A percentile compares a stretch with the other conserved stretches of the same genome.
Conservation (phyloP, 495 filamentous ascomycete species). For the Neurospora hispaniola region DNA sequence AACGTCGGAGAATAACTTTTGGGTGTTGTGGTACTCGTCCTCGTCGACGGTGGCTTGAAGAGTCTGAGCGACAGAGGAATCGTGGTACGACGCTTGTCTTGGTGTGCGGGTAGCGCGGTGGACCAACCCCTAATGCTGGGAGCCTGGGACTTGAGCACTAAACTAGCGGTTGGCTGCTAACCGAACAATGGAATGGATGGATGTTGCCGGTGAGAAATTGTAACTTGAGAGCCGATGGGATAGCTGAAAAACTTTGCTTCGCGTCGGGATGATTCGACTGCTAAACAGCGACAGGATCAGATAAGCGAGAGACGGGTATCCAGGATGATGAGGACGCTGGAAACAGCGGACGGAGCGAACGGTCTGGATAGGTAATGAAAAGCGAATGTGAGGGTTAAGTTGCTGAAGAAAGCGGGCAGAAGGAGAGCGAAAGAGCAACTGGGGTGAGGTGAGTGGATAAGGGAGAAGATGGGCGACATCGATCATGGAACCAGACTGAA, state of each 20-base stretch:
- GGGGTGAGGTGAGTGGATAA: slow-evolving; percentile 3
- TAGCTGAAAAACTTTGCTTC: slow-evolving; percentile 3
- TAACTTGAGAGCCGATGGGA: not conserved
- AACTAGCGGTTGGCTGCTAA: not conserved
- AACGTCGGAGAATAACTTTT: slow-evolving; percentile 15
- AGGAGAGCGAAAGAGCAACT: slow-evolving; percentile 1
- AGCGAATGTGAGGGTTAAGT: slow-evolving; percentile 2
- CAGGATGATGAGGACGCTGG: not conserved
- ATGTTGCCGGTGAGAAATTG: slow-evolving; percentile 10
- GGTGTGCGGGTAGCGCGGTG: slow-evolving; percentile 5
- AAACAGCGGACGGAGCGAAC: slow-evolving; percentile 1
- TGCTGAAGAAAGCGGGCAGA: not conserved
- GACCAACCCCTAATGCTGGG: slow-evolving; percentile 14
- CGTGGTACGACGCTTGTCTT: slow-evolving; percentile 14
- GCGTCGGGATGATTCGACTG: not conserved
- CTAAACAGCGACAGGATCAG: not conserved
- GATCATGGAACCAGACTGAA: not conserved
- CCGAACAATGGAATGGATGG: slow-evolving; percentile 8
- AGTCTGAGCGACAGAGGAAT: slow-evolving; percentile 3
- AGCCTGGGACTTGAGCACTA: not conserved
- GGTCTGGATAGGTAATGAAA: not conserved
- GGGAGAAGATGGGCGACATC: not conserved
- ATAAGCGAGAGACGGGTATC: slow-evolving; percentile 1
- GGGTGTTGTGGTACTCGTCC: slow-evolving; percentile 7
- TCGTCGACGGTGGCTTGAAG: slow-evolving; percentile 7